Evolutionary conservation across 108 stramenopile genomes (phyloP).

Genomic region (Mayamaea pseudoterrestris): DNA sequence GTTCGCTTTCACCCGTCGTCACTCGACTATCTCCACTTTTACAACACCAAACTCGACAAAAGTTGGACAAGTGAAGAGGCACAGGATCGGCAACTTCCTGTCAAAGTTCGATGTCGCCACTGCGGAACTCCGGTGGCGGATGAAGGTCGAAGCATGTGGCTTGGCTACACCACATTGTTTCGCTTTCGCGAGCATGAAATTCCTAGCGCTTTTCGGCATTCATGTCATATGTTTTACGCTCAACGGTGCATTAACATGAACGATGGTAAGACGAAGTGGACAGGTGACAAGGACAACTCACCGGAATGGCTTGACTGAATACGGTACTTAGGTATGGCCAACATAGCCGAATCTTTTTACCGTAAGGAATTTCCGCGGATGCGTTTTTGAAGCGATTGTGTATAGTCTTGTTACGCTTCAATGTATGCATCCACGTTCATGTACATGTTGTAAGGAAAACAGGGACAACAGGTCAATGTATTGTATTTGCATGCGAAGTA

Average conservation of each 20-base stretch:
- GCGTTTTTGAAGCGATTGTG: too few relatives aligned
- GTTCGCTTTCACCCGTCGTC: not conserved
- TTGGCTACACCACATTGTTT: conserved; percentile 4
- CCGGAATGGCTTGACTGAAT: too few relatives aligned
- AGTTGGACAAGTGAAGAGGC: not conserved
- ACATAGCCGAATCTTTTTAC: too few relatives aligned
- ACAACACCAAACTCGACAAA: not conserved
- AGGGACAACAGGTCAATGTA: too few relatives aligned
- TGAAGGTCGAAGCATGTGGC: conserved; percentile 9
- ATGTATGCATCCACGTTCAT: too few relatives aligned
- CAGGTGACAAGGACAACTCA: conserved; percentile 2
- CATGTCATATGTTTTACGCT: conserved; percentile 6
- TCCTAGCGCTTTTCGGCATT: conserved; percentile 2
- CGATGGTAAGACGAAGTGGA: conserved; percentile 7
- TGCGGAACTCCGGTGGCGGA: conserved; percentile 6
- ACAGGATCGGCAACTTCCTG: conserved; percentile 1
- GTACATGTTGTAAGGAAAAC: too few relatives aligned
- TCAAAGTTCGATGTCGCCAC: conserved; percentile 1
- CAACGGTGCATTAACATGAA: conserved; percentile 2
- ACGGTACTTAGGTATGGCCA: too few relatives aligned
- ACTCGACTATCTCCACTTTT: conserved; percentile 1
- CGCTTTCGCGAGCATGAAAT: not conserved
- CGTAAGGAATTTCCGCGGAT: too few relatives aligned
- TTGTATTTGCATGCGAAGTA: too few relatives aligned
- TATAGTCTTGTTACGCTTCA: too few relatives aligned